Base-by-base conservation (phyloP, 306 rosid genomes). In the Rosa persica region DNA sequence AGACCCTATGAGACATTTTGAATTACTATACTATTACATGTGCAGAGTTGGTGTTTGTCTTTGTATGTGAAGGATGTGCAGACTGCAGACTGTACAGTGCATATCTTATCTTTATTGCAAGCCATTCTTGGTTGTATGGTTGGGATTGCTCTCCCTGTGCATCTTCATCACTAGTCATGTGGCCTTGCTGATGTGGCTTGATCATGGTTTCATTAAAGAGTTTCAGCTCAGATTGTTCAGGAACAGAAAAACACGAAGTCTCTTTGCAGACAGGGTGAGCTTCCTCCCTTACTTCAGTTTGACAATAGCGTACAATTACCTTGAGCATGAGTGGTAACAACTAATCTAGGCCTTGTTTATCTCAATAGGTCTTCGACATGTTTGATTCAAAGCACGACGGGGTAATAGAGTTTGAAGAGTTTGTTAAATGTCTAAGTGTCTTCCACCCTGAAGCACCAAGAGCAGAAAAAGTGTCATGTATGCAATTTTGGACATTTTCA, bases 381-480 rank as follows among this genome's bases (percentile, higher is more conserved):
- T 90, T 88, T 70, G 90, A 87, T 81, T 20, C 79, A 17, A 87
- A 87, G 70, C 84, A 83, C 27, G 85, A 88, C 39, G 89, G 91
- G 19, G 83, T 88, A n/a, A 82, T 87, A 69, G 90, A 79, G 69
- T 90, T 87, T 67, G 86, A 77, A 67, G 93, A 87, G 81, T 87
- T 90, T 74, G 83, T 90, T 79, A 79, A 79, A 80, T 83, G 84
- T 74, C 75, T 90, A n/a, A 85, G 85, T 27, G 78, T 87, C 42
- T 90, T 88, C 81, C 96, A 90, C 79, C 91, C 89, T 55, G 77
- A 80, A 77, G 81, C 96, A 12, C 84, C 90, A 20, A 85, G 77
- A 75, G 62, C 69, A 64, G 84, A 83, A 75, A 90, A 90, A 44
- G 85, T 80, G 70, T 78, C 75, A 48, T 80, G 92, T 87, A 87